Evolutionary conservation across 768 basidiomycete genomes (phyloP).

Genomic region (Pisolithus albus): DNA sequence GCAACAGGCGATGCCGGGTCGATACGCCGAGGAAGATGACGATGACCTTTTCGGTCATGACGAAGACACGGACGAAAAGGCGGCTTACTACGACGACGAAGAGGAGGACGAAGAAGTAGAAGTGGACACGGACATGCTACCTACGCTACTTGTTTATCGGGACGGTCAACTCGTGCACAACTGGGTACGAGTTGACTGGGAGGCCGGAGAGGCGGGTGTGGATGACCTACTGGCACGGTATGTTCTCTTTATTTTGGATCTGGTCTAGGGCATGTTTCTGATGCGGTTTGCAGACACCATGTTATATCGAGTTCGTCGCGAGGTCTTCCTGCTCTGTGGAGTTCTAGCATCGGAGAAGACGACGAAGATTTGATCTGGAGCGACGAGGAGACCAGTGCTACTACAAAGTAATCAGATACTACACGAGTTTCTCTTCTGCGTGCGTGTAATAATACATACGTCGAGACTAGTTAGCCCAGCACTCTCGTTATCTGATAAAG

Average conservation of each 20-base stretch:
- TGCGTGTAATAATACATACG: not conserved
- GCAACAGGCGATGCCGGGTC: slow-evolving; percentile 18
- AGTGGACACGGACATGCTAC: slow-evolving; percentile 74
- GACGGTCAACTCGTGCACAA: slow-evolving; percentile 80
- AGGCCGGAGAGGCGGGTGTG: slow-evolving; percentile 52
- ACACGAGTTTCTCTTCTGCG: not conserved
- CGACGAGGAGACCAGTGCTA: not conserved
- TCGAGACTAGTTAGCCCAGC: not conserved
- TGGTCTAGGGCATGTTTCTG: not conserved
- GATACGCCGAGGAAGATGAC: slow-evolving; percentile 34
- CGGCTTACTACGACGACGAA: slow-evolving; percentile 32
- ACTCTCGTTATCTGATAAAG: not conserved
- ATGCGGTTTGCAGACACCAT: not conserved
- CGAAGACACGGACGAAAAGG: slow-evolving; percentile 27
- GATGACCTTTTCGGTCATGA: slow-evolving; percentile 41
- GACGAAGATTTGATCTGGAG: not conserved
- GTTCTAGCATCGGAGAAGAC: not conserved
- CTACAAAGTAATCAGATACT: not conserved
- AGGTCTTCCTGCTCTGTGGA: not conserved
- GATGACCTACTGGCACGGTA: slow-evolving; percentile 57
- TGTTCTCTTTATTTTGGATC: not conserved
- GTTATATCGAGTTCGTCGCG: not conserved
- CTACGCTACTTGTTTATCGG: slow-evolving; percentile 72
- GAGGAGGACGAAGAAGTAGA: slow-evolving; percentile 49
- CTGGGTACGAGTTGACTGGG: slow-evolving; percentile 76